These are phyloP conservation scores for Microascus cirrosus DNA, from an alignment of 2,329 filamentous ascomycete genomes.

Conservation along the genomic window DNA sequence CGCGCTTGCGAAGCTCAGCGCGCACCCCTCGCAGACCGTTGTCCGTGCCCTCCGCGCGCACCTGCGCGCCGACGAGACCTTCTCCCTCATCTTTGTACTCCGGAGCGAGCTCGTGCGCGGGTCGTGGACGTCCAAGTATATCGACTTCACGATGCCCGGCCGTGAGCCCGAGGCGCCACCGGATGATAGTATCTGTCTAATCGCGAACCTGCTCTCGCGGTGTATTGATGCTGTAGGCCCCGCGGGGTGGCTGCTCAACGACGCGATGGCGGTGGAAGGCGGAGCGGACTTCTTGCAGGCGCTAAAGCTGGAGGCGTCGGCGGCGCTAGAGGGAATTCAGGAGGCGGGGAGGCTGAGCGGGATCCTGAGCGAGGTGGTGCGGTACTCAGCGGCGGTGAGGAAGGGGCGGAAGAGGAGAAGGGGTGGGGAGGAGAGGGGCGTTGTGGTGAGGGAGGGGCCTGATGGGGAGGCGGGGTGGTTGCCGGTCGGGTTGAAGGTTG, in stretches of 20 bases:
- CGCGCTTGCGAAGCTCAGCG: slow-evolving; percentile 58
- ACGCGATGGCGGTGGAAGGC: slow-evolving; percentile 31
- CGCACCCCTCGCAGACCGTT: slow-evolving; percentile 48
- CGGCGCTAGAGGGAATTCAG: slow-evolving; percentile 60
- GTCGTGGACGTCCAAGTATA: slow-evolving; percentile 64
- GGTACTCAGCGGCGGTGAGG: slow-evolving; percentile 37
- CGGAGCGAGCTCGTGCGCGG: slow-evolving; percentile 63
- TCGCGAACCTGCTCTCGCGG: slow-evolving; percentile 59
- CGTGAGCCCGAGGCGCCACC: slow-evolving; percentile 31
- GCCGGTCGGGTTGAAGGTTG: slow-evolving; percentile 61
- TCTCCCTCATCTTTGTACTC: slow-evolving; percentile 61
- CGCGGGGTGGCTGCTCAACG: slow-evolving; percentile 61
- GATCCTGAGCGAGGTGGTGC: slow-evolving; percentile 54
- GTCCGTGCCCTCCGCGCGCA: slow-evolving; percentile 52
- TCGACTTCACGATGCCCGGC: slow-evolving; percentile 40
- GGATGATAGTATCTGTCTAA: slow-evolving; percentile 58
- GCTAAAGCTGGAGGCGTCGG: slow-evolving; percentile 58
- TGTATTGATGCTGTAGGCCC: slow-evolving; percentile 67
- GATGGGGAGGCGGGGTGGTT: slow-evolving; percentile 30
- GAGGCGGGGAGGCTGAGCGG: slow-evolving; percentile 56
- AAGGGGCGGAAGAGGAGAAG: slow-evolving; percentile 12
- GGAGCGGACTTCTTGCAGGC: slow-evolving; percentile 53
- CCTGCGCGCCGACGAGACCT: slow-evolving; percentile 55
- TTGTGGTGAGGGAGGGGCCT: background rate
- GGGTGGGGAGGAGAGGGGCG: slow-evolving; percentile 1